A percentile compares a stretch with the other conserved stretches of the same genome.
Evolutionary conservation across 2,329 filamentous ascomycete species (phyloP).

Genomic region (Ceratocystis colombiana): DNA sequence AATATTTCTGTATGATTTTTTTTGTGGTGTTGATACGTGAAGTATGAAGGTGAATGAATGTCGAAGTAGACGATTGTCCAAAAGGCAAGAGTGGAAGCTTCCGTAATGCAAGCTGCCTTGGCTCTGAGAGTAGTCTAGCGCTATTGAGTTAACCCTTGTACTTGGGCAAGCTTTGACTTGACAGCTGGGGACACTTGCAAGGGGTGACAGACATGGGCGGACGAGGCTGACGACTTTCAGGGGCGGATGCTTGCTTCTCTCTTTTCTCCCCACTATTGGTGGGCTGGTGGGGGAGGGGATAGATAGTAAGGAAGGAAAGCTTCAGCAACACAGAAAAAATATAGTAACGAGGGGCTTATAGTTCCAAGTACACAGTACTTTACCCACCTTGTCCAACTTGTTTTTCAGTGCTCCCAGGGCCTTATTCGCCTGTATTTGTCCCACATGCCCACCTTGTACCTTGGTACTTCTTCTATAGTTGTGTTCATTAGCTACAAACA

Average conservation of each 20-base stretch:
- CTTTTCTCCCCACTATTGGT: neutral
- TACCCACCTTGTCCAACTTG: too few species aligned
- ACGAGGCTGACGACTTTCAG: neutral
- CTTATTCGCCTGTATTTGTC: too few species aligned
- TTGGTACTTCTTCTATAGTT: neutral
- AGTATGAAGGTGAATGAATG: neutral
- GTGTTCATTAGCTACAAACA: slow-evolving; percentile 4
- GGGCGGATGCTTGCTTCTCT: neutral
- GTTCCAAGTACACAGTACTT: neutral
- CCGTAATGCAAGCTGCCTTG: slow-evolving; percentile 25
- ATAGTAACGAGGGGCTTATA: too few species aligned
- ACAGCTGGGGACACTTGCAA: neutral
- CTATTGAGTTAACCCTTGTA: neutral
- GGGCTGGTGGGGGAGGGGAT: neutral
- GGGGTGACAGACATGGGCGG: neutral
- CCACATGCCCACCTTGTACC: neutral
- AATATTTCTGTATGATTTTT: neutral
- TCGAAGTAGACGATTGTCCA: slow-evolving; percentile 2
- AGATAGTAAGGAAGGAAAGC: neutral
- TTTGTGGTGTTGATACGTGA: neutral
- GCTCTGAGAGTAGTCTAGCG: slow-evolving; percentile 2
- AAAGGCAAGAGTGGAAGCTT: slow-evolving; percentile 15
- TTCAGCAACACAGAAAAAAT: slow-evolving; percentile 1
- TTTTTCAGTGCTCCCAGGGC: too few species aligned
- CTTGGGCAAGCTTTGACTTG: slow-evolving; percentile 2